Evolutionary conservation across 805 yeast species (phyloP).

Genomic region (Saccharomycopsis guyanensis): DNA sequence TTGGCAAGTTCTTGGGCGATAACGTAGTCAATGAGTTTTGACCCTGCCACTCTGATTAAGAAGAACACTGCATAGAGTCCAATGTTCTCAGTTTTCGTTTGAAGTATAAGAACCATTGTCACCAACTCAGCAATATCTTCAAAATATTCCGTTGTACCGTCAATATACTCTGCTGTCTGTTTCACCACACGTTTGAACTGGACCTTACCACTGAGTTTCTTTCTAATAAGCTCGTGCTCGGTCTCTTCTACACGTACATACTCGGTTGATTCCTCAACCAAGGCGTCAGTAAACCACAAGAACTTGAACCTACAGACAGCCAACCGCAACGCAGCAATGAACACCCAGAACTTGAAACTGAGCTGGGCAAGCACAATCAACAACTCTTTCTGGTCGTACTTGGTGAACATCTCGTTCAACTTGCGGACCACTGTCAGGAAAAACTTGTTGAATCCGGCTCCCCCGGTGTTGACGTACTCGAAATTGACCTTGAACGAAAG

Average conservation of each 20-base stretch:
- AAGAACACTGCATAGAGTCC: constrained; percentile 43
- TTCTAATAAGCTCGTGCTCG: not conserved
- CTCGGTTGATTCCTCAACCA: constrained; percentile 3
- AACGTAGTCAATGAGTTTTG: constrained; percentile 8
- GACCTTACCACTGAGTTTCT: constrained; percentile 1
- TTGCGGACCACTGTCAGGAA: constrained; percentile 11
- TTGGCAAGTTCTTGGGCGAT: constrained; percentile 8
- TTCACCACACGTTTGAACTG: constrained; percentile 6
- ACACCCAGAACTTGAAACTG: constrained; percentile 29
- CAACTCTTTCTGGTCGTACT: constrained; percentile 24
- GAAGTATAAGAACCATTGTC: constrained; percentile 43
- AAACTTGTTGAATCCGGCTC: constrained; percentile 13
- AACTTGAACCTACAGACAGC: constrained; percentile 14
- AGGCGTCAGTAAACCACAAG: constrained; percentile 12
- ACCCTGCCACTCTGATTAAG: constrained; percentile 22
- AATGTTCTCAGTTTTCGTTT: constrained; percentile 45
- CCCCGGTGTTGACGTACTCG: constrained; percentile 17
- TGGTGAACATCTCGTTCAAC: not conserved
- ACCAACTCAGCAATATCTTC: constrained; percentile 32
- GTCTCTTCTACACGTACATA: constrained; percentile 5
- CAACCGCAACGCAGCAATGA: constrained; percentile 30
- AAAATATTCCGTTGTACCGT: constrained; percentile 24
- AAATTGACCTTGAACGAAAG: constrained; percentile 17
- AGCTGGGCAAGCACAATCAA: constrained; percentile 31
- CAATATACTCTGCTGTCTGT: constrained; percentile 21